A percentile compares a stretch with the other conserved stretches of the same genome.
phyloP scores from a whole-genome alignment of 2,329 filamentous ascomycete species.

The Fusarium odoratissimum region DNA sequence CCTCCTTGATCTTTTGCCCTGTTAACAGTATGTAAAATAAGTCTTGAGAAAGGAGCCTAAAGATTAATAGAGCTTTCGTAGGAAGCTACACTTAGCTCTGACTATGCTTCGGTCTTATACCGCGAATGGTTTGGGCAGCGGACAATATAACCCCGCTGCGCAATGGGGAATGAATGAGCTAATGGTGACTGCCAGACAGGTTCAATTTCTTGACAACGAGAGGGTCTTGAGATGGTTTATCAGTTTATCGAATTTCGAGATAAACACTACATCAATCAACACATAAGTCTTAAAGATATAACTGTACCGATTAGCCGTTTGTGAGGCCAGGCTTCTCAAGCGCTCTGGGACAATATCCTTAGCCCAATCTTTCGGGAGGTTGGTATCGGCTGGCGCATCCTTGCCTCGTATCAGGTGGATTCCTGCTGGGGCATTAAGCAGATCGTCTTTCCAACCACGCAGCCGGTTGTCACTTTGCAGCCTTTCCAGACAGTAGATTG shows the following conservation, averaged over 20 bases:
- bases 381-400: accelerated
- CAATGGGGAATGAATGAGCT: no score
- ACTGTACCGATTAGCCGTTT: not conserved
- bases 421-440: not conserved
- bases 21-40: no score
- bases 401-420: not conserved
- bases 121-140: no score
- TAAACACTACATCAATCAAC: not conserved
- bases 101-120: not conserved
- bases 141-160: no score
- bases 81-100: not conserved
- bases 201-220: not conserved
- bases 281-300: not conserved
- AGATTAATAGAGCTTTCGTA: no score
- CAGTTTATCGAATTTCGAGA: not conserved
- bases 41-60: no score
- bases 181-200: not conserved
- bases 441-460: not conserved
- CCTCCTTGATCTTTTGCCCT: not conserved
- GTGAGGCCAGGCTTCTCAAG: not conserved
- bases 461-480: not conserved
- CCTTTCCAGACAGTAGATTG: not conserved
- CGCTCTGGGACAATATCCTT: not conserved
- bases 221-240: not conserved
- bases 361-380: no score